Conservation (phyloP, 148 eudicot genomes). For the Chenopodium berlandieri region DNA sequence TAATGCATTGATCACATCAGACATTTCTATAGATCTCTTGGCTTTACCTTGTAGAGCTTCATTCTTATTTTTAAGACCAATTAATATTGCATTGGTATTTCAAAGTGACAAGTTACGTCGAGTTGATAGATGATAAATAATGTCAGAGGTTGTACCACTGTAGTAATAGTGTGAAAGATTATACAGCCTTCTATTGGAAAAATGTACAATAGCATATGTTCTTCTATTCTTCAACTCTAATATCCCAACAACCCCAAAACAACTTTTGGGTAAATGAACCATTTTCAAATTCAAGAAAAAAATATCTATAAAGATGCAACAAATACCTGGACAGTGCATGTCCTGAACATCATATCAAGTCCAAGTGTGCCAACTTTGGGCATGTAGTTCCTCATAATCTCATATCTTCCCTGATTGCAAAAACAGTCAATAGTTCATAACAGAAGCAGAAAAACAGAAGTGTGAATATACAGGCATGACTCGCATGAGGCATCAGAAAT, state of each 20-base stretch:
- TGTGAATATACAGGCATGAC: background rate
- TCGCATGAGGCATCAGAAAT: background rate
- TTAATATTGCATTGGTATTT: background rate
- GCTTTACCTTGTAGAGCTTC: background rate
- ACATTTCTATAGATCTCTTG: background rate
- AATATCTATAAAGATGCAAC: slow-evolving; percentile 2
- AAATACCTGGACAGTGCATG: slow-evolving; percentile 96
- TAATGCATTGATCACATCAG: background rate
- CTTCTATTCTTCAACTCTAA: background rate
- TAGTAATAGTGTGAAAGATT: background rate
- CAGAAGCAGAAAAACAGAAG: slow-evolving; percentile 6
- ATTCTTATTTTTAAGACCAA: background rate
- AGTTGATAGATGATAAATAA: background rate
- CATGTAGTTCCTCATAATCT: slow-evolving; percentile 96
- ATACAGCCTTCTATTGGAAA: background rate
- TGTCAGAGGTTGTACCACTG: background rate
- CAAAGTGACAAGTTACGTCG: background rate
- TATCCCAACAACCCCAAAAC: too few relatives aligned
- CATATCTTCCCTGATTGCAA: slow-evolving; percentile 88
- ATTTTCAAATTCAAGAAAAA: background rate
- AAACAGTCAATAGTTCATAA: slow-evolving; percentile 28
- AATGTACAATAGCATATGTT: background rate
- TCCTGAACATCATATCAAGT: slow-evolving; percentile 98
- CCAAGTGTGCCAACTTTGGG: slow-evolving; percentile 98
- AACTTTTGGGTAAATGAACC: background rate